Evolutionary conservation across 75 land plant species (phyloP).

Genomic region (Pseudotsuga menziesii): DNA sequence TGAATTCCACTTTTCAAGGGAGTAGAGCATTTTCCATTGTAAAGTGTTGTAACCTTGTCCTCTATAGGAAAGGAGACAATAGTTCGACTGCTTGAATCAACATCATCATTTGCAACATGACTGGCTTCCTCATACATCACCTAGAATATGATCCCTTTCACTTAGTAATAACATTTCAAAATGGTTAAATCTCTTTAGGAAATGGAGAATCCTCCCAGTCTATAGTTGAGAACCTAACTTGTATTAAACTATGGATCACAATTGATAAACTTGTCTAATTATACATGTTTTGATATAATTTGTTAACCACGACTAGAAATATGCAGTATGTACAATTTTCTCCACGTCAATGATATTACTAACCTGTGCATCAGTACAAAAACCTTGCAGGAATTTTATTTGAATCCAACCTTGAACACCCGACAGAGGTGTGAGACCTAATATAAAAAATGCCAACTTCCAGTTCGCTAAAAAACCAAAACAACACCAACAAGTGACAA

Average conservation of each 20-base stretch:
- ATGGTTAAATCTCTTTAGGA: no score
- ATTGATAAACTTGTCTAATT: no score
- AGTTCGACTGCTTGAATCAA: constrained; percentile 74
- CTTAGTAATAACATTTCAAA: no score
- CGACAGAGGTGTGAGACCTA: constrained; percentile 38
- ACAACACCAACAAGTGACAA: constrained; percentile 46
- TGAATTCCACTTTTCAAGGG: no score
- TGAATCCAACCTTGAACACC: constrained; percentile 34
- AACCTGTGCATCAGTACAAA: constrained; percentile 60
- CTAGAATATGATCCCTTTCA: no score
- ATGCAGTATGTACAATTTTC: neutral
- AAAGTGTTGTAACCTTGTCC: constrained; percentile 59
- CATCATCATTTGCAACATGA: constrained; percentile 82
- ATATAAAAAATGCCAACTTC: constrained; percentile 38
- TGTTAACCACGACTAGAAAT: neutral
- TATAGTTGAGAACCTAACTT: no score
- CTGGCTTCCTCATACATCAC: constrained; percentile 96
- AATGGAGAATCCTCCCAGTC: no score
- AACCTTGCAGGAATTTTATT: no score
- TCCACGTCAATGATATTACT: neutral
- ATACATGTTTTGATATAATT: no score
- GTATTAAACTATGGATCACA: no score
- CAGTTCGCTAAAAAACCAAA: constrained; percentile 51
- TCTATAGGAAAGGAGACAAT: constrained; percentile 84
- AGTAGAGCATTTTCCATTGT: no score